Percentiles rank a stretch among this genome's conserved stretches.
Evolutionary conservation across 306 rosid species (phyloP).

Genomic region (Datisca glomerata): DNA sequence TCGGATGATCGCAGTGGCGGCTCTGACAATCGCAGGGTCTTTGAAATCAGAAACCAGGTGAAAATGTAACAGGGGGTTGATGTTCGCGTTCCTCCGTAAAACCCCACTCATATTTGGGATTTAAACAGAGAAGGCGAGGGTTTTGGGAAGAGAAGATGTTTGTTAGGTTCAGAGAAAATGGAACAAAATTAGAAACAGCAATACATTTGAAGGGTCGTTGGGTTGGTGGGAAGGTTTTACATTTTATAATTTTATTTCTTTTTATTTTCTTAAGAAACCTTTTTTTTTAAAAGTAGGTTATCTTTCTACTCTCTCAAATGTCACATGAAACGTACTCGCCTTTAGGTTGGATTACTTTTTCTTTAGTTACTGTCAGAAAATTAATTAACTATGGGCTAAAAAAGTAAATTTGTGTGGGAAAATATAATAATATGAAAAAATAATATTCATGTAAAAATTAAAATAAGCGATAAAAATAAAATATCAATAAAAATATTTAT

Average conservation of each 20-base stretch:
- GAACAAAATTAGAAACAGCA: neutral
- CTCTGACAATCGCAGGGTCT: constrained; percentile 2
- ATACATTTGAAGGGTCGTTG: neutral
- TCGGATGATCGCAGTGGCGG: constrained; percentile 7
- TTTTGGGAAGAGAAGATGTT: neutral
- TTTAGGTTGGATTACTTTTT: too few species aligned
- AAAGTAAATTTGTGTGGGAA: too few species aligned
- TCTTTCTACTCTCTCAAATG: too few species aligned
- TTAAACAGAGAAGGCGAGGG: neutral
- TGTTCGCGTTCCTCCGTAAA: neutral
- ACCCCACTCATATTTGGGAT: constrained; percentile 5
- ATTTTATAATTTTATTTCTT: neutral
- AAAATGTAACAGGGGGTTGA: constrained; percentile 5
- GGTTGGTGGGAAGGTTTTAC: neutral
- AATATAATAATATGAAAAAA: too few species aligned
- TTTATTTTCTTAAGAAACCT: too few species aligned
- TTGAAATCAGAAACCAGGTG: neutral
- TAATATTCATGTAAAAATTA: too few species aligned
- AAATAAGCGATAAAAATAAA: too few species aligned
- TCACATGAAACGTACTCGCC: too few species aligned
- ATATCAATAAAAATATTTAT: too few species aligned
- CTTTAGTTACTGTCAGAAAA: too few species aligned
- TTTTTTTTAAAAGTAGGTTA: too few species aligned
- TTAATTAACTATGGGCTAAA: too few species aligned
- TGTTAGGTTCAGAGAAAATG: neutral